phyloP scores from a whole-genome alignment of 1,139 yeast species.

The Geotrichum restrictum region DNA sequence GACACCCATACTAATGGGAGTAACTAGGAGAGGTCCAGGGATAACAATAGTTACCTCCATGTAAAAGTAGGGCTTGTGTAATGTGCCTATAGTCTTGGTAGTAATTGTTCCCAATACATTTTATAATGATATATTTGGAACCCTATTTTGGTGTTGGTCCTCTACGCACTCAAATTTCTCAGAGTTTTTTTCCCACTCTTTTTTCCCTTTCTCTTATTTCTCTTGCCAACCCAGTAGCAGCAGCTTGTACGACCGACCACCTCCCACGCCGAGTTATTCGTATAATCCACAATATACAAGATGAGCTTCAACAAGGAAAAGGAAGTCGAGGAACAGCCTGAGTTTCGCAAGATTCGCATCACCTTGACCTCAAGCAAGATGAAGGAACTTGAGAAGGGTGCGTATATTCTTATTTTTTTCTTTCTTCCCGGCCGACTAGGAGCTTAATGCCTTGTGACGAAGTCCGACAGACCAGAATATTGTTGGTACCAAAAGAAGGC shows the following conservation, averaged over 20 bases:
- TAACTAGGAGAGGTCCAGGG: too few relatives aligned
- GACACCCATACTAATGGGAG: too few relatives aligned
- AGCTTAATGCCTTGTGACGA: too few relatives aligned
- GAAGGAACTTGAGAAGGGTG: slow-evolving; percentile 85
- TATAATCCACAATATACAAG: slow-evolving; percentile 16
- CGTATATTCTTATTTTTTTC: slow-evolving; percentile 33
- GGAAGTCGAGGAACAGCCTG: slow-evolving; percentile 78
- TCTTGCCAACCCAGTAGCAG: slow-evolving; percentile 16
- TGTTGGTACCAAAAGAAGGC: too few relatives aligned
- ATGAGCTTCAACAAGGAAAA: slow-evolving; percentile 49
- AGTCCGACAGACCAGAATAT: too few relatives aligned
- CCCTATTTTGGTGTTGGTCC: neutral
- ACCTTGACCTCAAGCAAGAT: slow-evolving; percentile 98
- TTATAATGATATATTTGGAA: neutral
- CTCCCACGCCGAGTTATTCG: slow-evolving; percentile 4
- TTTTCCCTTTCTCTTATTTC: slow-evolving; percentile 28
- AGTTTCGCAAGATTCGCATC: slow-evolving; percentile 96
- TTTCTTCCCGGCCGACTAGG: too few relatives aligned
- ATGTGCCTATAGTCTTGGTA: too few relatives aligned
- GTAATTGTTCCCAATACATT: too few relatives aligned
- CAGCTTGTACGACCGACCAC: slow-evolving; percentile 11
- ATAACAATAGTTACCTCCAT: too few relatives aligned
- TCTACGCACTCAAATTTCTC: neutral
- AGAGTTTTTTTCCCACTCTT: slow-evolving; percentile 23
- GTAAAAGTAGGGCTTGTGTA: too few relatives aligned